Base-by-base conservation (phyloP, 148 eudicot genomes). In the Linanthus parryae region DNA sequence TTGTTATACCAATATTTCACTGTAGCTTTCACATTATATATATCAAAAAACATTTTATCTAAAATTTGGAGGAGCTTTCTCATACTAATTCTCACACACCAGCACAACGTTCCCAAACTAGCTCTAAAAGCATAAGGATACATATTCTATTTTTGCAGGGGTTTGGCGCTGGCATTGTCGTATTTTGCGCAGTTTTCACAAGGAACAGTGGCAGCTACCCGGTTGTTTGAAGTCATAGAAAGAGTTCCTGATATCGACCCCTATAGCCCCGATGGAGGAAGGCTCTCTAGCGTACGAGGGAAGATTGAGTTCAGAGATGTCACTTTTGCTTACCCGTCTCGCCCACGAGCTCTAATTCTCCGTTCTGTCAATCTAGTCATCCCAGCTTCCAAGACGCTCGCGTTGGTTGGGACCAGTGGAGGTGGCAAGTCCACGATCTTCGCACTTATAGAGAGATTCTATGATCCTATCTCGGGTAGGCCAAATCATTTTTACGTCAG, bases 371-470 rank as follows among this genome's bases (percentile, higher is more conserved):
- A 63, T 40, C 51, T 75, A 14, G 71, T 67, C 10, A 52, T 75
- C 46, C 76, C 81, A 27, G 28, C 69, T 42, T 48, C 67, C 9
- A 75, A 57, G 62, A 67, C 76, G 31, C 45, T 67, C 8, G 81
- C 81, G 17, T 56, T 75, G 28, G 81, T 75, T 56, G 81, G 81
- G 25, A 61, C 58, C 8, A 75, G 81, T 40, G 81, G 81, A 26
- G 81, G 76, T 21, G 81, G 81, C 8, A 75, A 75, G 40, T 75
- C 76, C 13, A 75, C 76, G 2, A 48, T 75, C 53, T 75, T 75
- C 46, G 81, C 81, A 50, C 81, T 75, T 27, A 63, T 75, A 26
- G 81, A 75, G 56, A 67, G 81, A 55, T 75, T 75, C 25, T 75
- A 75, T 54, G 81, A 75, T 67, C 81, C 81, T 20, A 26, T 33